Evolutionary conservation across 192 early-diverging fungal genomes (phyloP).

Genomic region (Irineochytrium annulatum): DNA sequence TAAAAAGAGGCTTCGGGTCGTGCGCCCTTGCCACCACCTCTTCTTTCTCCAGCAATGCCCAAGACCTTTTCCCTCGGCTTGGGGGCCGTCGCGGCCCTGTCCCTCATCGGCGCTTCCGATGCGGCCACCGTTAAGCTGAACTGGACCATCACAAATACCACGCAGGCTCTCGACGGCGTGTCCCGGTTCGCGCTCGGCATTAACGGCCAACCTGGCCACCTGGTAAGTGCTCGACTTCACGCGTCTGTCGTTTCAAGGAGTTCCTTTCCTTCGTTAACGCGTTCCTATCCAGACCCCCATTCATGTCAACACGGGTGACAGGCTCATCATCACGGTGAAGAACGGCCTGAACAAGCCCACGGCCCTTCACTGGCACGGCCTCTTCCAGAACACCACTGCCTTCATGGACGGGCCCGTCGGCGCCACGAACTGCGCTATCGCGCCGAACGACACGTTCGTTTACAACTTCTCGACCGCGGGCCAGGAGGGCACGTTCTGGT

Average conservation of each 20-base stretch:
- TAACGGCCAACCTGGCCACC: conserved; percentile 5
- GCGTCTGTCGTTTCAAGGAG: neutral
- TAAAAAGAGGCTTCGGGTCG: no score
- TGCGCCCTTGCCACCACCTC: no score
- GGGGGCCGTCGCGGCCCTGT: neutral
- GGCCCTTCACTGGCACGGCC: conserved; percentile 70
- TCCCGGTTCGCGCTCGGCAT: conserved; percentile 7
- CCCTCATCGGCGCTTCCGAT: neutral
- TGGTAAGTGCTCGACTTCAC: neutral
- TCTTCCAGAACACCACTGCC: conserved; percentile 67
- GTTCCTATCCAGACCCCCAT: conserved; percentile 1
- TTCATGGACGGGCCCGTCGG: conserved; percentile 68
- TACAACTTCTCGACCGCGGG: conserved; percentile 59
- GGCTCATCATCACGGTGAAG: conserved; percentile 18
- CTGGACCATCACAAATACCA: conserved; percentile 14
- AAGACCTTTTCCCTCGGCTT: no score
- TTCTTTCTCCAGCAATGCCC: no score
- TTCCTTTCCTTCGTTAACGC: neutral
- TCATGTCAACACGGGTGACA: conserved; percentile 15
- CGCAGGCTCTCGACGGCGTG: conserved; percentile 14
- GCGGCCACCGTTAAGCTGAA: neutral
- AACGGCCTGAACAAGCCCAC: conserved; percentile 42
- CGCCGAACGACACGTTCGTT: conserved; percentile 58
- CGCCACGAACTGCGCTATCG: conserved; percentile 75
- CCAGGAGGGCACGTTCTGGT: conserved; percentile 39